Evolutionary conservation across 768 basidiomycete species (phyloP).

Genomic region (Mycena amicta): DNA sequence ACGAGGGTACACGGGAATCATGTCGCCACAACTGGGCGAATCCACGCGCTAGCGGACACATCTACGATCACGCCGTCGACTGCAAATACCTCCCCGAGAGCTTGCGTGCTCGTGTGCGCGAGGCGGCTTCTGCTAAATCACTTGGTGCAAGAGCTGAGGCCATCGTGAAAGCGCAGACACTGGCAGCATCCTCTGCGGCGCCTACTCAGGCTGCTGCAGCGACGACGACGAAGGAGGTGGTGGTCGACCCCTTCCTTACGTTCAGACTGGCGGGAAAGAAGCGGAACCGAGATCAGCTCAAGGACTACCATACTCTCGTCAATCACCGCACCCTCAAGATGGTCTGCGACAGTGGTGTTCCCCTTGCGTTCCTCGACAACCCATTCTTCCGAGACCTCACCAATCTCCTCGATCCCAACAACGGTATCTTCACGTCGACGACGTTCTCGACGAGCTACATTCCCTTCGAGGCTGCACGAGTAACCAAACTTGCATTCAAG

Average conservation of each 20-base stretch:
- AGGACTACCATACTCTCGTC: not conserved
- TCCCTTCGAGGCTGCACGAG: constrained; percentile 20
- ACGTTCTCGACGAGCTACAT: constrained; percentile 20
- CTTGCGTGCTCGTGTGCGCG: not conserved
- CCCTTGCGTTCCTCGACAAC: constrained; percentile 5
- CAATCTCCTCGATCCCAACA: not conserved
- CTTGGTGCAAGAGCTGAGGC: not conserved
- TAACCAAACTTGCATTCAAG: constrained; percentile 2
- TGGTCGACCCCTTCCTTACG: not conserved
- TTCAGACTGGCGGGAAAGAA: not conserved
- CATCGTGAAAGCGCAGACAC: too few species aligned
- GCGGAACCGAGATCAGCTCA: not conserved
- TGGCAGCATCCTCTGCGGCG: too few species aligned
- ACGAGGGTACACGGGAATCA: too few species aligned
- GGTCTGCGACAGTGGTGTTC: constrained; percentile 16
- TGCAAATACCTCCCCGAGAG: not conserved
- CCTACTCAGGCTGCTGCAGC: not conserved
- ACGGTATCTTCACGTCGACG: constrained; percentile 2
- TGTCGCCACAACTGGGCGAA: not conserved
- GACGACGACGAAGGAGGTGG: not conserved
- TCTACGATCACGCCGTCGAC: not conserved
- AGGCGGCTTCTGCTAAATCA: not conserved
- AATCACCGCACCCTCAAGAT: constrained; percentile 10
- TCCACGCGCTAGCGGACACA: not conserved
- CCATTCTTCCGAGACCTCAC: constrained; percentile 7